Evolutionary conservation across 2,329 filamentous ascomycete genomes (phyloP).

Genomic region (Emydomyces testavorans): DNA sequence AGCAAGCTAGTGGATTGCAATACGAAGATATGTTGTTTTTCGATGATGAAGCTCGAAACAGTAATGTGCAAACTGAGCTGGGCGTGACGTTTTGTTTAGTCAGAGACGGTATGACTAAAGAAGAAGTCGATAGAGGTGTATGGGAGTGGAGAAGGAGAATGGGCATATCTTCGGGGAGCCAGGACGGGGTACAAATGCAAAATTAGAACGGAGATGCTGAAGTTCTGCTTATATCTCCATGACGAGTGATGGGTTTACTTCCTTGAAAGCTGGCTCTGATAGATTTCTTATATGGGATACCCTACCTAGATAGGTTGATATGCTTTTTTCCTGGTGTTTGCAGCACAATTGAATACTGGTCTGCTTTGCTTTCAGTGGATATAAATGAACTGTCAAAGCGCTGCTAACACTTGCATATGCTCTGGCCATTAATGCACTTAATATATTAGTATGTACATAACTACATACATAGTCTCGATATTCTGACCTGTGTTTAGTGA

Average conservation of each 20-base stretch:
- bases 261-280: too few species aligned
- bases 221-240: not conserved
- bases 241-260: not conserved
- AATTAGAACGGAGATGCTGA: not conserved
- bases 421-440: too few species aligned
- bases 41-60: constrained; percentile 79
- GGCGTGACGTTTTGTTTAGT: constrained; percentile 80
- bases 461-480: too few species aligned
- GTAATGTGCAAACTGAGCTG: constrained; percentile 60
- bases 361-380: too few species aligned
- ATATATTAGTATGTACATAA: too few species aligned
- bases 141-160: constrained; percentile 67
- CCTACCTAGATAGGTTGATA: too few species aligned
- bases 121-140: constrained; percentile 69
- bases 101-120: constrained; percentile 61
- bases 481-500: too few species aligned
- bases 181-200: constrained; percentile 13
- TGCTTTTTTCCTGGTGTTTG: too few species aligned
- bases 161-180: constrained; percentile 34
- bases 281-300: too few species aligned
- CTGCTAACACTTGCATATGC: too few species aligned
- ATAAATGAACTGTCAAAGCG: too few species aligned
- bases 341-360: too few species aligned
- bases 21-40: constrained; percentile 91
- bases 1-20: constrained; percentile 55